Base-by-base conservation (phyloP, 2,329 filamentous ascomycete species). In the Calonectria leucothoes region DNA sequence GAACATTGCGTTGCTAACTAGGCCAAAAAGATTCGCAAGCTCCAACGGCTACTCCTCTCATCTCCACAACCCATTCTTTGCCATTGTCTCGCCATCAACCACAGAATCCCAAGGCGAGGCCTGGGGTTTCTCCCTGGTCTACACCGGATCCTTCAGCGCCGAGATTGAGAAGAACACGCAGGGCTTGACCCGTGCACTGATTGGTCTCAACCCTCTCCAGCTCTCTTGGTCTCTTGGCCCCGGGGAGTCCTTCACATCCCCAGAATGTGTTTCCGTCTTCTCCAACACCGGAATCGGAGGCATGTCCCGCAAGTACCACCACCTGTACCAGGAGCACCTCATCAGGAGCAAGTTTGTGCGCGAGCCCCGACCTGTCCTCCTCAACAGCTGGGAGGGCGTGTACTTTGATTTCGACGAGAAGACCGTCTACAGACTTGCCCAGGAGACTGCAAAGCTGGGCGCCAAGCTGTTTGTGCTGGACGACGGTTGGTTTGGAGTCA, bases 361-460 rank as follows among this genome's bases (percentile, higher is more conserved):
- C 11, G 82, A 87, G 76, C 86, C 86, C 14, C 88, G 88, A 0
- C 92, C 91, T 0, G 85, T 89, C 0, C 82, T 93, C 52, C 86
- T 93, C 27, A 93, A 93, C 80, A 92, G 90, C 45, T 93, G 92
- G 92, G 92, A 93, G 79, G 91, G 91, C 0, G 83, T 93, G 0
- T 86, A 86, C 17, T 92, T 91, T 76, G 82, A 92, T 75, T 90
- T 88, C 80, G 91, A 93, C 76, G 84, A 90, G 63, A 88, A 84
- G 17, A 89, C 86, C 0, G 87, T 93, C 37, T 88, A 90, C 35
- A 84, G 85, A 0, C 84, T 93, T 0, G 91, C 91, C 0, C 78
- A 88, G 49, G 87, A 91, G 74, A 87, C 91, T 0, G 90, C 91
- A 0, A 86, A 87, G 2, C 85, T 93, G 1, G 92, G 92, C 1